Evolutionary conservation across 768 basidiomycete species (phyloP), one percentile per base, ranked within the genome.

Genomic region (Xerocomus spinulosus): DNA sequence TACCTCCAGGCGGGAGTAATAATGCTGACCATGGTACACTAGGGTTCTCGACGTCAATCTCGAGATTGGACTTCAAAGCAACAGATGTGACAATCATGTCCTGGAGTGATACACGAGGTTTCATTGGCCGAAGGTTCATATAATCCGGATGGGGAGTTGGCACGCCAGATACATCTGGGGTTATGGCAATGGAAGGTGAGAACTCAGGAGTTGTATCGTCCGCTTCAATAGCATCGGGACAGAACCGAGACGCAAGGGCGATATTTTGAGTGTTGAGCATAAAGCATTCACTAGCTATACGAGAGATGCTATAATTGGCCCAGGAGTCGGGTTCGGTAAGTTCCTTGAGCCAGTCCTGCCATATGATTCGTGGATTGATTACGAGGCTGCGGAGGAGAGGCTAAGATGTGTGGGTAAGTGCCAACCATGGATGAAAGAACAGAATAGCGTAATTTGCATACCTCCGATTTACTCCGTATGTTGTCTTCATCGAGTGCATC

Each of bases 81-180:
- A 88, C 71, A 1, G 87, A 87, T 3, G 79, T 82, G 18, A 79
- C 70, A 45, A 89, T 74, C 81, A 91, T 87, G 48, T 85, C 82
- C 56, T 82, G 77, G n/a, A 91, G 69, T 4, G 86, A 87, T 45
- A 89, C 47, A n/a, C 50, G 67, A 9, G 53, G 37, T 42, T 57
- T 69, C 32, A 46, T 39, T 23, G 50, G 14, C 13, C 68, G 70
- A 71, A 69, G 55, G 12, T 60, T 68, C 2, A 69, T 62, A 13
- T 73, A 46, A 66, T 43, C 73, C 15, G 63, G 54, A 50, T 68
- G 68, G 10, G 62, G 70, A 4, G 62, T 61, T 37, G 64, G 58
- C 17, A 55, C 30, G 12, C 57, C 56, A 3, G 62, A 57, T 34
- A 48, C 37, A 20, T 65, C 66, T 13, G 50, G 49, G 30, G 61